phyloP scores from a whole-genome alignment of 2,329 filamentous ascomycete genomes.

The Arthrobotrys sphaeroides region DNA sequence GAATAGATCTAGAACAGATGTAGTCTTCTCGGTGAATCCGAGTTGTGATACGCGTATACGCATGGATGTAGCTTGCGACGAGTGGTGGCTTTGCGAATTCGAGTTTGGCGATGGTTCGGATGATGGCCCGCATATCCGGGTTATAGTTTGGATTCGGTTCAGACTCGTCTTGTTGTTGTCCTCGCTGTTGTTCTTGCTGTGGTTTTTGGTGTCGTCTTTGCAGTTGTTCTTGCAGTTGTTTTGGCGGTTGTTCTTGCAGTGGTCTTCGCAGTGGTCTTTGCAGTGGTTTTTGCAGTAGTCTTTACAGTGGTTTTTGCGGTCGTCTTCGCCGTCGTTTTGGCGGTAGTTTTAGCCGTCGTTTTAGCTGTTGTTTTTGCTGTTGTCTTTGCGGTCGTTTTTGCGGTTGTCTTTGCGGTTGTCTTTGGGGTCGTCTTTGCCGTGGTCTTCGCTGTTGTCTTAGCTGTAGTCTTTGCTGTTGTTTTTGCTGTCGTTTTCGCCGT shows the following conservation, averaged over 20 bases:
- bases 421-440: neutral
- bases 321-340: neutral
- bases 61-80: too few relatives aligned
- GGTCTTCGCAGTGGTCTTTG: neutral
- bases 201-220: neutral
- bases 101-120: neutral
- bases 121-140: neutral
- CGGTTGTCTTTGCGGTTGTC: neutral
- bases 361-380: too few relatives aligned
- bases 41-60: neutral
- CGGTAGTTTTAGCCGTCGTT: too few relatives aligned
- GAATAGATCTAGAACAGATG: too few relatives aligned
- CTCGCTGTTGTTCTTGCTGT: neutral
- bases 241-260: neutral
- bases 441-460: neutral
- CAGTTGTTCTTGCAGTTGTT: neutral
- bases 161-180: neutral
- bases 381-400: too few relatives aligned
- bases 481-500: neutral
- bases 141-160: neutral
- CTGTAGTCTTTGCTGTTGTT: neutral
- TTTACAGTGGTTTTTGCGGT: neutral
- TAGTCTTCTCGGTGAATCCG: neutral
- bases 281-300: neutral
- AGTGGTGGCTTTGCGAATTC: neutral